Evolutionary conservation across 176 grass and related monocot genomes (phyloP), one percentile per base, ranked within the genome.

Genomic region (Triticum urartu): DNA sequence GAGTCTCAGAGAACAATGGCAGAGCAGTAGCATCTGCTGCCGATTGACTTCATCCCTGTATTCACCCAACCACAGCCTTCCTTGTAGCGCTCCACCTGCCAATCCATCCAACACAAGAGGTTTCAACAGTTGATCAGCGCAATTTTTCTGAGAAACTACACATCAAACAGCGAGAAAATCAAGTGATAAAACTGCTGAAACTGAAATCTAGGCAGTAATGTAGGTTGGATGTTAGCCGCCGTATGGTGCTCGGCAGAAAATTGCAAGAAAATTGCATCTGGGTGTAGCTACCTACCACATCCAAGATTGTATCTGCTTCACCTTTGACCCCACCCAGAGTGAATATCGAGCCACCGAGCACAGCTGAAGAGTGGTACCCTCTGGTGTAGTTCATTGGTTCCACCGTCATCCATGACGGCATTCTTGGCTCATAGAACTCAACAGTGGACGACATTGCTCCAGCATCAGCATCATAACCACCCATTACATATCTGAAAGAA

Each of bases 321-420:
- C 75, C 83, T 74, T 88, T 71, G n/a, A 88, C 88, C 33, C 95
- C 95, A 30, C 91, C 93, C 30, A 98, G 84, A 0, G 83, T 87
- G 81, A 83, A 98, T 75, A 98, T 81, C 1, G 89, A 90, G 12
- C 84, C 78, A 63, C 88, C 88, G 26, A 98, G 83, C 68, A 93
- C 91, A 15, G 87, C 85, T 32, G 93, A 88, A 70, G 93, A 70
- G 79, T 90, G 88, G 74, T 95, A 98, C 71, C 95, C 95, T 95
- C 93, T 85, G 6, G 68, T 78, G 68, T 79, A 56, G 67, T 86
- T 93, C 93, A 98, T 91, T 26, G 93, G 86, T 58, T 93, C 95
- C 1, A 35, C 67, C 70, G 43, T 87, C 84, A 92, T 79, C 93
- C 95, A 95, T 9, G 79, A 85, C 0, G 79, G 79, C 79, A 93